Evolutionary conservation across 2,329 filamentous ascomycete genomes (phyloP), one percentile per base, ranked within the genome.

Genomic region (Zymoseptoria tritici): DNA sequence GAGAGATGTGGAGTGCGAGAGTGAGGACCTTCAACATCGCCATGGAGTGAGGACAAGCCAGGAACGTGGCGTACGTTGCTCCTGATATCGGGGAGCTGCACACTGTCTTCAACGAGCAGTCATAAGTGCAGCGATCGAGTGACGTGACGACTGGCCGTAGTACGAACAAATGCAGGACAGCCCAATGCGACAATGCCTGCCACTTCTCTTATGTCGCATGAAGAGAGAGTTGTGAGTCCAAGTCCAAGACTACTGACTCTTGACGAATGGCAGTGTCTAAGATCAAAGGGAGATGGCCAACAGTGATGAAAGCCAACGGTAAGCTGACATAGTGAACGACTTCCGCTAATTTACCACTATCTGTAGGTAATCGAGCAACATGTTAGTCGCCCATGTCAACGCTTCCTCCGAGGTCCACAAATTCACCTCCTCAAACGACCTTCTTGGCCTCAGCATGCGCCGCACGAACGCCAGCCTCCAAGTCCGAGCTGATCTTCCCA

Each of bases 401-500:
- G 16, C 11, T 42, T 16, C 4, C 36, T 42, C 36, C 36, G 4
- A 16, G 36, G 6, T 16, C 13, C 36, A 46, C 13, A 52, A 3
- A n/a, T 9, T 16, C 20, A 53, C 11, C 52, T 24, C 22, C 22
- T 53, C 29, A 46, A 29, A 22, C 52, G 8, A 24, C 52, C 13
- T 29, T 53, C 52, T 53, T 26, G 29, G 53, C n/a, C 16, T 56
- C 42, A 16, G 26, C 54, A 52, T 67, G 64, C 36, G 65, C 65
- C 13, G 52, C 50, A 26, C 60, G 53, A 11, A 67, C 60, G 2
- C 65, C 65, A 4, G 51, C 50, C 31, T 64, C 59, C 56, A 67
- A 36, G 3, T 26, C 52, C 6, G 56, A 57, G 54, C 58, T 61
- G 20, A 67, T 55, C 53, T 61, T 64, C 51, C 60, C 62, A 53